These are phyloP conservation scores for Aspergillus pseudoterreus DNA, from an alignment of 2,329 filamentous ascomycete species.

Conservation along the genomic window DNA sequence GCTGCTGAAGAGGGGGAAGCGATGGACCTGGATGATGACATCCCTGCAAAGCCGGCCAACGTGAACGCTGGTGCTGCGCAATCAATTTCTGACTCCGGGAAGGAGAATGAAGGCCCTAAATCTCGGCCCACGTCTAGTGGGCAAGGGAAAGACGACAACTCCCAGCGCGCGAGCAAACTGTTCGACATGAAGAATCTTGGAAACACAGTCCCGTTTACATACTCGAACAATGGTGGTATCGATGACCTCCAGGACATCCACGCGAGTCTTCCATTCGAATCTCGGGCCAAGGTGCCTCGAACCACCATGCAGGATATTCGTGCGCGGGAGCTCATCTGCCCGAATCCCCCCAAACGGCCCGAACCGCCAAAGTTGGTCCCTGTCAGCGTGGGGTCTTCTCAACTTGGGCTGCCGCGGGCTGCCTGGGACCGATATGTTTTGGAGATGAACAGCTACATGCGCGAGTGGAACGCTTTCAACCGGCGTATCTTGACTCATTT, in stretches of 20 bases:
- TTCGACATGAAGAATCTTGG: slow-evolving; percentile 51
- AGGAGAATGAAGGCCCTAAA: slow-evolving; percentile 12
- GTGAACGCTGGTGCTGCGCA: not conserved
- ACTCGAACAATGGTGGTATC: slow-evolving; percentile 46
- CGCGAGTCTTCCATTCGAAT: slow-evolving; percentile 56
- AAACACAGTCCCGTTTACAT: slow-evolving; percentile 48
- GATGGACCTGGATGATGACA: slow-evolving; percentile 46
- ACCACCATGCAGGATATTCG: slow-evolving; percentile 37
- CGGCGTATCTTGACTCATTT: slow-evolving; percentile 55
- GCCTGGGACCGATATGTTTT: slow-evolving; percentile 51
- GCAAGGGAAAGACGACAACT: slow-evolving; percentile 4
- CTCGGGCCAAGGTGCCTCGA: slow-evolving; percentile 45
- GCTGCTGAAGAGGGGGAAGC: slow-evolving; percentile 30
- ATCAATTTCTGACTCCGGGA: slow-evolving; percentile 4
- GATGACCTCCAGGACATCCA: slow-evolving; percentile 52
- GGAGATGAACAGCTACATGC: slow-evolving; percentile 54
- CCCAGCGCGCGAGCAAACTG: slow-evolving; percentile 16
- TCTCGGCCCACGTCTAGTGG: slow-evolving; percentile 7
- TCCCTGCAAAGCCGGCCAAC: slow-evolving; percentile 15
- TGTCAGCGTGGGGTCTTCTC: slow-evolving; percentile 26
- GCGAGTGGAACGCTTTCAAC: slow-evolving; percentile 55
- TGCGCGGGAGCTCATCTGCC: slow-evolving; percentile 43
- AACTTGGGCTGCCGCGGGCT: slow-evolving; percentile 39
- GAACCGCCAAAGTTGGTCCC: slow-evolving; percentile 25
- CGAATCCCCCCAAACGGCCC: slow-evolving; percentile 52